These are phyloP conservation scores for Paxillus rubicundulus DNA, from an alignment of 768 basidiomycete species.

Conservation along the genomic window DNA sequence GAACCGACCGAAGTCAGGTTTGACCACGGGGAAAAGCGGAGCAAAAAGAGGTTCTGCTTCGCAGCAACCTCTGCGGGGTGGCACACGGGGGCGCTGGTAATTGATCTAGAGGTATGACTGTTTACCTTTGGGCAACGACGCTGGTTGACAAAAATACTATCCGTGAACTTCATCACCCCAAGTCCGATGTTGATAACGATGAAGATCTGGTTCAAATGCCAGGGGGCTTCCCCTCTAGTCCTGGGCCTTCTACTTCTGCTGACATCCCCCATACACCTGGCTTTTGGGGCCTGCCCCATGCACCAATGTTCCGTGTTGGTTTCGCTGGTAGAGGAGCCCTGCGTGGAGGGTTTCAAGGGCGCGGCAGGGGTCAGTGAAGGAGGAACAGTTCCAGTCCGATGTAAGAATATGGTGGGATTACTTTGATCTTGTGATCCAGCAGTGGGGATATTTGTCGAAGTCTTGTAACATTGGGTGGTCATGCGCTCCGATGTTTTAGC, in stretches of 20 bases:
- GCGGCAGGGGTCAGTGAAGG: constrained; percentile 15
- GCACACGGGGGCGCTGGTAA: constrained; percentile 88
- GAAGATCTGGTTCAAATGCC: constrained; percentile 29
- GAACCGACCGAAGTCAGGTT: constrained; percentile 74
- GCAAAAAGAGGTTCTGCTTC: constrained; percentile 70
- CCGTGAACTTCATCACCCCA: constrained; percentile 14
- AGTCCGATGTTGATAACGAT: constrained; percentile 39
- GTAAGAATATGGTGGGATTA: constrained; percentile 7
- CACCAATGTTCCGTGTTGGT: constrained; percentile 49
- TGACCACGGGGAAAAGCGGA: constrained; percentile 50
- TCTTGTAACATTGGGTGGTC: too few species aligned
- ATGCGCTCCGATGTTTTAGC: too few species aligned
- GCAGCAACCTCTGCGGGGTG: constrained; percentile 81
- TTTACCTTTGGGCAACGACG: background rate
- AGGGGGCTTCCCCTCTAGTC: constrained; percentile 30
- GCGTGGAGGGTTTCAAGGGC: constrained; percentile 23
- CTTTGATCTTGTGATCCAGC: background rate
- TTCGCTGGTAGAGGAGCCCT: constrained; percentile 52
- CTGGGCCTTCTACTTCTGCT: constrained; percentile 12
- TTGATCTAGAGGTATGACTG: constrained; percentile 67
- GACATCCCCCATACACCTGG: constrained; percentile 8
- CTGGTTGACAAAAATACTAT: constrained; percentile 4
- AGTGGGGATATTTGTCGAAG: background rate
- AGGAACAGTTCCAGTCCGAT: background rate
- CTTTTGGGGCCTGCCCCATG: constrained; percentile 16